Evolutionary conservation across 306 rosid genomes (phyloP), one percentile per base, ranked within the genome.

Genomic region (Bauhinia variegata): DNA sequence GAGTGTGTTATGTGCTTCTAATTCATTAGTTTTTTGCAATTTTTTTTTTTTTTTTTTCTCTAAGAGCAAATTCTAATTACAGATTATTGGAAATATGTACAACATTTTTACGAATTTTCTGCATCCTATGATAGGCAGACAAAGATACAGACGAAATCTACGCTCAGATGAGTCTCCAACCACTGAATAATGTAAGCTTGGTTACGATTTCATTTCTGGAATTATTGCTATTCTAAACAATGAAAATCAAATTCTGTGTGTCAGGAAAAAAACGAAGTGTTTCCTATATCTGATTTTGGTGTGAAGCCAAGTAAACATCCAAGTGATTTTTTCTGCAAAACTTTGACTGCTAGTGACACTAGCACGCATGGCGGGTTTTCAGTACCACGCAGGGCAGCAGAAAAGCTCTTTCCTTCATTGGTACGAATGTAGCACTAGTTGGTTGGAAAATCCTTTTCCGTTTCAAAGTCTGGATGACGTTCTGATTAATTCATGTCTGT

Each of bases 341-440:
- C 90, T 44, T 88, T 95, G 83, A 92, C 98, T 10, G 96, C 98
- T 46, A 92, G 98, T 79, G 98, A 92, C 56, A 89, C 96, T 1
- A 92, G 98, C 81, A 89, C 98, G 0, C 98, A 89, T 51, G 98
- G 98, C 10, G 96, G 98, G 0, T 92, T 92, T 69, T 92, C 96
- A 1, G 98, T 92, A 63, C 98, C 98, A 1, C 86, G 96, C 41
- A 85, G 96, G 70, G 92, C 96, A 28, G 98, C 98, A 17, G 98
- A 92, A 60, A 92, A 92, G 81, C 96, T 89, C 13, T 92, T 92
- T 79, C 98, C 96, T 62, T 80, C 84, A 0, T 69, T 95, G 89
- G 99, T 90, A 80, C 46, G 80, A 68, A 75, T 49, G 36, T 36
- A 48, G 8, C 43, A 31, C 32, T 52, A 41, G 18, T 38, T 37